Conservation (phyloP, 169 alveolate species). For the Plasmodium reichenowi region DNA sequence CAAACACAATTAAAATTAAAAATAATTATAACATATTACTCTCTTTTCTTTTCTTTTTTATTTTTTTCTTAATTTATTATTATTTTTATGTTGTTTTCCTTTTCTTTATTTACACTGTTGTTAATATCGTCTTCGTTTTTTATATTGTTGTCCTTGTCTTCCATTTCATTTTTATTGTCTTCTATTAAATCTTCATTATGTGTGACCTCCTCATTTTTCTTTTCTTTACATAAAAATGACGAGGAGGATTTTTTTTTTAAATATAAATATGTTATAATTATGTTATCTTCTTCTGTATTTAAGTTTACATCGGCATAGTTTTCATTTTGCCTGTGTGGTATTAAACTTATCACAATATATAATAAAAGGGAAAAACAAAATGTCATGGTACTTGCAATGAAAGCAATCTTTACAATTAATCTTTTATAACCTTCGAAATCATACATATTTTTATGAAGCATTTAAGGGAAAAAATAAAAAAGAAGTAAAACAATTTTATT, state of each 20-base stretch:
- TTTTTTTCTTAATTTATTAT: background rate
- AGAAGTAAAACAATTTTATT: no score
- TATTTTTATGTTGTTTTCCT: background rate
- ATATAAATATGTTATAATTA: slow-evolving; percentile 33
- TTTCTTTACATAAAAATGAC: background rate
- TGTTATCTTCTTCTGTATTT: slow-evolving; percentile 11
- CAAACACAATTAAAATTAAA: no score
- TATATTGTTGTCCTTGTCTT: background rate
- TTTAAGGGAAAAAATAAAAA: background rate
- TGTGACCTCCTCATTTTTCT: background rate
- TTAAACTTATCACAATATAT: slow-evolving; percentile 15
- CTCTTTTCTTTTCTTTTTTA: background rate
- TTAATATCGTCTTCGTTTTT: background rate
- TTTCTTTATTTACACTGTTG: background rate
- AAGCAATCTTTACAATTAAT: slow-evolving; percentile 23
- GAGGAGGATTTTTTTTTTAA: slow-evolving; percentile 11
- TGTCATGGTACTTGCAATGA: slow-evolving; percentile 43
- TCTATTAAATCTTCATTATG: background rate
- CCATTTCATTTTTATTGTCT: background rate
- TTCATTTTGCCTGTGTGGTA: slow-evolving; percentile 18
- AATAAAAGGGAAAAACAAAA: slow-evolving; percentile 21
- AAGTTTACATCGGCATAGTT: slow-evolving; percentile 39
- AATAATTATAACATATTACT: background rate
- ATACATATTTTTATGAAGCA: background rate
- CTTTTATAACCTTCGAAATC: slow-evolving; percentile 15